A percentile compares a stretch with the other conserved stretches of the same genome.
Evolutionary conservation across 148 eudicot genomes (phyloP).

Genomic region (Chenopodium suecicum): DNA sequence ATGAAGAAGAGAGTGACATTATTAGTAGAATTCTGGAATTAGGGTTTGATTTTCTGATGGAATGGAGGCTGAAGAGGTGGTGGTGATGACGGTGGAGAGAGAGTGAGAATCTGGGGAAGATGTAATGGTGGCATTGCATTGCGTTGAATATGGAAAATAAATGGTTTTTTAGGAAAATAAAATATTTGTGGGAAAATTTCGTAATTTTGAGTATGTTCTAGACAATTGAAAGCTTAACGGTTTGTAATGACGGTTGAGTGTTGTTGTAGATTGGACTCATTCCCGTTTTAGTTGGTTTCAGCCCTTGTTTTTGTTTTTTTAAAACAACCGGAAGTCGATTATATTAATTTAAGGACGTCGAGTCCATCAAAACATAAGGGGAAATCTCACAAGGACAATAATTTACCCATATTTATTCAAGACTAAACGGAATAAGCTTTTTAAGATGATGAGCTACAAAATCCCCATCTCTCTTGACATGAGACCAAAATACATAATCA

Average conservation of each 20-base stretch:
- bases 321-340: too few relatives aligned
- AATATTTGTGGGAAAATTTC: neutral
- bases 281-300: too few relatives aligned
- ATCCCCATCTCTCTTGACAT: too few relatives aligned
- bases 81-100: conserved; percentile 20
- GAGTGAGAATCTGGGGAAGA: conserved; percentile 10
- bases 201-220: neutral
- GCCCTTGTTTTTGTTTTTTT: too few relatives aligned
- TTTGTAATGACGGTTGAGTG: neutral
- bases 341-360: too few relatives aligned
- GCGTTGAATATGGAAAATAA: conserved; percentile 4
- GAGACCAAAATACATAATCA: too few relatives aligned
- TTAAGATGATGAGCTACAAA: too few relatives aligned
- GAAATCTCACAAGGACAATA: too few relatives aligned
- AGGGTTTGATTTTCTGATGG: conserved; percentile 23
- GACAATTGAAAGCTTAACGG: neutral
- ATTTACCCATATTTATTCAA: too few relatives aligned
- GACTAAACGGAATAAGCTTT: too few relatives aligned
- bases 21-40: conserved; percentile 25
- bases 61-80: conserved; percentile 4
- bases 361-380: too few relatives aligned
- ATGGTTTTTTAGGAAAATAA: too few relatives aligned
- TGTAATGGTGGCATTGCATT: conserved; percentile 28
- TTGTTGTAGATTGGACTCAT: neutral
- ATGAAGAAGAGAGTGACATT: conserved; percentile 47